Base-by-base conservation (phyloP, 2,329 filamentous ascomycete genomes). In the Magnaporthiopsis rhizophila region DNA sequence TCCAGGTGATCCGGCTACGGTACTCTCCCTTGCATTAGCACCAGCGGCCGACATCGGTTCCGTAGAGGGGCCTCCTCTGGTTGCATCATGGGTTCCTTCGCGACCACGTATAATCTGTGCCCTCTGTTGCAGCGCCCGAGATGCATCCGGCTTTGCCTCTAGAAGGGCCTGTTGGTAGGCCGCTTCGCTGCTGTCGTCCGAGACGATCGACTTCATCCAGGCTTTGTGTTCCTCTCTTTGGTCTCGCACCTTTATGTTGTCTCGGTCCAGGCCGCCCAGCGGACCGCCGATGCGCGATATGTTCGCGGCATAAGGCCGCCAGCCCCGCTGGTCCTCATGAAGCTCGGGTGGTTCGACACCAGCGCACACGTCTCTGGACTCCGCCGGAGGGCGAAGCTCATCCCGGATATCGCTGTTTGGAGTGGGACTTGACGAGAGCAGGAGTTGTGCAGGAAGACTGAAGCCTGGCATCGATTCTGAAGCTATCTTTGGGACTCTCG, bases 11-110 rank as follows among this genome's bases (percentile, higher is more conserved):
- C 32, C 64, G 15, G 53, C 57, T 18, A 65, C 65, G 28, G 64
- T 68, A 59, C 61, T 58, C 18, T 64, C 62, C 30, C 67, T 69
- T 58, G 62, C 63, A 26, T 66, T 62, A 26, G 32, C 64, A 38
- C 57, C 63, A 45, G 56, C 28, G 30, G 53, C 26, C n/a, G 66
- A 62, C 18, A n/a, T 32, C 9, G 50, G 3, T 6, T 66, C 21
- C n/a, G 45, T 24, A 21, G 4, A 9, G n/a, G 3, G 45, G 6
- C 45, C 45, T n/a, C 45, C 21, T n/a, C 6, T 53, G 45, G n/a
- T 11, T 53, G 45, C n/a, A 53, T 53, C 45, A n/a, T 21, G 21
- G n/a, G 18, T 53, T 24, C 45, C 8, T n/a, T 21, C 5, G 18
- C 45, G 45, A 7, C 21, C 18, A 53, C 21, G 18, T 3, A 9